phyloP scores from a whole-genome alignment of 495 filamentous ascomycete species.

The Podospora conica region DNA sequence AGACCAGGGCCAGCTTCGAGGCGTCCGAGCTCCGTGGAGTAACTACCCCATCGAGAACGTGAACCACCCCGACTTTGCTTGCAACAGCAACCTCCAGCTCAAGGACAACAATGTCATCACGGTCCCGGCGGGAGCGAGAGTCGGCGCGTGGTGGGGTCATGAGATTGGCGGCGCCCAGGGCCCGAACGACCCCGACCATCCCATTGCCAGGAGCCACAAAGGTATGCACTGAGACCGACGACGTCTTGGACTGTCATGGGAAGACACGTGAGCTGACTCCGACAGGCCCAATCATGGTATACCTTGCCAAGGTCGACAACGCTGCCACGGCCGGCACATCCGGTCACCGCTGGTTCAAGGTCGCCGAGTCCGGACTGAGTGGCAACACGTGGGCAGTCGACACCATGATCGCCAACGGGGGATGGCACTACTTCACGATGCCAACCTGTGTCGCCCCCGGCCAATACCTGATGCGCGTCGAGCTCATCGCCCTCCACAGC shows the following conservation, averaged over 20 bases:
- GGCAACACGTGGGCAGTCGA: conserved; percentile 21
- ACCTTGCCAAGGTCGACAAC: conserved; percentile 45
- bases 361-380: conserved; percentile 38
- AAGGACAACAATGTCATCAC: conserved; percentile 40
- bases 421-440: conserved; percentile 44
- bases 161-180: conserved; percentile 41
- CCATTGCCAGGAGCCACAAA: conserved; percentile 43
- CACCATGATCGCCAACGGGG: conserved; percentile 25
- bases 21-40: conserved; percentile 44
- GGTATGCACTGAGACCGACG: conserved; percentile 19
- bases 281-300: conserved; percentile 41
- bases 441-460: conserved; percentile 40
- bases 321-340: conserved; percentile 36
- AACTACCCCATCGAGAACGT: conserved; percentile 39
- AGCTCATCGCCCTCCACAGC: conserved; percentile 46
- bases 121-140: conserved; percentile 39
- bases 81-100: conserved; percentile 33
- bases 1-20: conserved; percentile 47
- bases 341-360: conserved; percentile 41
- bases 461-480: conserved; percentile 48
- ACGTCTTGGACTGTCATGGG: not conserved
- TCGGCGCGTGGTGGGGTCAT: conserved; percentile 48
- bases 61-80: conserved; percentile 33
- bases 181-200: conserved; percentile 44
- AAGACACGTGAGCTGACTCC: not conserved